Evolutionary conservation across 192 early-diverging fungal genomes (phyloP).

Genomic region (Podila epicladia): DNA sequence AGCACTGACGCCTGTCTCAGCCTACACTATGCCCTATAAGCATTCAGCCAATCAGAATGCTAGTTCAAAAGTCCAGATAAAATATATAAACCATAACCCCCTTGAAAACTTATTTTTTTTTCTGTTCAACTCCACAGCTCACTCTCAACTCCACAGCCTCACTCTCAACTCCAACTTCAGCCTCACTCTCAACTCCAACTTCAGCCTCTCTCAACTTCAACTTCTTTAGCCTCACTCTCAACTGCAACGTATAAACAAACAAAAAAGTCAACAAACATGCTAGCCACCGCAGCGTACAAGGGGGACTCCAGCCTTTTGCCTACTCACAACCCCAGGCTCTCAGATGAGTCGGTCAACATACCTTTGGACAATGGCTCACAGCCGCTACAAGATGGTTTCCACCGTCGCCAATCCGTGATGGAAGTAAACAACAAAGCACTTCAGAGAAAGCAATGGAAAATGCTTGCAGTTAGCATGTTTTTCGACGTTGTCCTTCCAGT

Average conservation of each 20-base stretch:
- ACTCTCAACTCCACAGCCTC: no score
- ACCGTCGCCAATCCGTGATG: slow-evolving; percentile 8
- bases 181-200: no score
- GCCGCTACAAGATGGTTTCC: slow-evolving; percentile 13
- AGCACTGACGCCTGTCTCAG: neutral
- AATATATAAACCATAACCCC: neutral
- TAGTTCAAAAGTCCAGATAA: neutral
- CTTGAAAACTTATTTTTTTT: slow-evolving; percentile 11
- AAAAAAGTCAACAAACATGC: slow-evolving; percentile 12
- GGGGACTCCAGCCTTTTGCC: slow-evolving; percentile 14
- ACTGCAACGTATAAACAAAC: slow-evolving; percentile 10
- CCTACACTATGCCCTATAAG: neutral
- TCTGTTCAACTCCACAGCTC: no score
- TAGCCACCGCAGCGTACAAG: slow-evolving; percentile 11
- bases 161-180: no score
- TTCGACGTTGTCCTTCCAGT: slow-evolving; percentile 19
- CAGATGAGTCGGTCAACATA: slow-evolving; percentile 6
- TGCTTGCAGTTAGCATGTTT: slow-evolving; percentile 23
- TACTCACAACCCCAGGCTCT: slow-evolving; percentile 10
- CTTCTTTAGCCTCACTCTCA: slow-evolving; percentile 11
- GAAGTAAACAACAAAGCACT: slow-evolving; percentile 14
- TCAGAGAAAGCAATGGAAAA: slow-evolving; percentile 15
- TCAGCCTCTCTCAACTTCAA: no score
- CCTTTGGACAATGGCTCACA: slow-evolving; percentile 9
- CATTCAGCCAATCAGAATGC: slow-evolving; percentile 8